These are phyloP conservation scores for Xylaria sp. DNA, from an alignment of 2,329 filamentous ascomycete genomes.

Conservation along the genomic window DNA sequence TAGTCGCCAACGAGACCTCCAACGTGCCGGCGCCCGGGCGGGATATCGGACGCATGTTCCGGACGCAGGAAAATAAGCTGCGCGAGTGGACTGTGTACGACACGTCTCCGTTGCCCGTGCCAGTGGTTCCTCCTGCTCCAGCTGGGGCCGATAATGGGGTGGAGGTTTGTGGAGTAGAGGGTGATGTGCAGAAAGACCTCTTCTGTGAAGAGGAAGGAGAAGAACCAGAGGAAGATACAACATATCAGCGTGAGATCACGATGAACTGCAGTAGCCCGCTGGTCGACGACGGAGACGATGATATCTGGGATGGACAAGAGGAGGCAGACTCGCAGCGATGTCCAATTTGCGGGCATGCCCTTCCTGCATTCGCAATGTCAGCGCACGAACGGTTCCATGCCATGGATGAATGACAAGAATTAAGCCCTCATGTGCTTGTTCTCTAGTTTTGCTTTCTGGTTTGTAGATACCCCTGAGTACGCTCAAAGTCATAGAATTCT, in stretches of 20 bases:
- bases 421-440: neutral
- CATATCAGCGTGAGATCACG: neutral
- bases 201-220: neutral
- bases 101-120: slow-evolving; percentile 32
- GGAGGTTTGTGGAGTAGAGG: neutral
- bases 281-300: slow-evolving; percentile 33
- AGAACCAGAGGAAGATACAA: neutral
- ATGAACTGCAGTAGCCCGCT: slow-evolving; percentile 9
- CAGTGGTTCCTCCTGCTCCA: neutral
- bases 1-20: slow-evolving; percentile 58
- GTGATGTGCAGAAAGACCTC: neutral
- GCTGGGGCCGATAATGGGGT: neutral
- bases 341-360: slow-evolving; percentile 61
- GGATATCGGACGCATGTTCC: slow-evolving; percentile 87
- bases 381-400: slow-evolving; percentile 66
- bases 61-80: slow-evolving; percentile 74
- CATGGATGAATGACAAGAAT: slow-evolving; percentile 43
- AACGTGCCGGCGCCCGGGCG: slow-evolving; percentile 70
- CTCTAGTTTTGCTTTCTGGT: neutral
- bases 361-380: slow-evolving; percentile 67
- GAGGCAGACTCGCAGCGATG: slow-evolving; percentile 53
- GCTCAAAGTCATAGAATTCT: neutral
- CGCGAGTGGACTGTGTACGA: slow-evolving; percentile 72
- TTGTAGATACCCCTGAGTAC: slow-evolving; percentile 14
- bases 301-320: slow-evolving; percentile 47